Evolutionary conservation across 2,329 filamentous ascomycete species (phyloP).

Genomic region (Fusarium musae): DNA sequence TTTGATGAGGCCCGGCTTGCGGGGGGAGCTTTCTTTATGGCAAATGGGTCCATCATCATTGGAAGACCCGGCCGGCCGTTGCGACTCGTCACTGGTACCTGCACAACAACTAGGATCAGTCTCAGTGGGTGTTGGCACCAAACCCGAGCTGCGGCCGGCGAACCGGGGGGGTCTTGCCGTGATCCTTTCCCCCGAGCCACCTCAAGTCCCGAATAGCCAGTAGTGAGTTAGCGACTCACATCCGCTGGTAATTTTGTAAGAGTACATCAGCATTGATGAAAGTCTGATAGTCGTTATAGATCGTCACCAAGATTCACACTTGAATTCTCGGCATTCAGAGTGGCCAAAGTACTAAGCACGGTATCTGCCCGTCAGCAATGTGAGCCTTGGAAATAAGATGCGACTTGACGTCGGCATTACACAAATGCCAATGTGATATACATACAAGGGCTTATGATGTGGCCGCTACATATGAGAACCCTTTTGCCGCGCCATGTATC

Average conservation of each 20-base stretch:
- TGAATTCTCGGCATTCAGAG: conserved; percentile 24
- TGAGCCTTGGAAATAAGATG: conserved; percentile 2
- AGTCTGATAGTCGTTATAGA: conserved; percentile 7
- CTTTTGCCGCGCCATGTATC: background rate
- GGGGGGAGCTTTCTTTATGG: conserved; percentile 46
- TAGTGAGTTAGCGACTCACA: conserved; percentile 24
- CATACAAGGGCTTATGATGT: background rate
- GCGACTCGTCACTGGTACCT: conserved; percentile 40
- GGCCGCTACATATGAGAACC: background rate
- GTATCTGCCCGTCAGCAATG: conserved; percentile 13
- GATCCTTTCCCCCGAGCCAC: conserved; percentile 47
- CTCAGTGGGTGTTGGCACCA: background rate
- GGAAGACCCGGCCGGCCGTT: conserved; percentile 30
- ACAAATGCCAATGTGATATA: background rate
- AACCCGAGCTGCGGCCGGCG: conserved; percentile 41
- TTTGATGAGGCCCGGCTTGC: conserved; percentile 41
- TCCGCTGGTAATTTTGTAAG: conserved; percentile 4
- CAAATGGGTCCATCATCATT: conserved; percentile 40
- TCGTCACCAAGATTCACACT: conserved; percentile 20
- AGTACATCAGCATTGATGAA: background rate
- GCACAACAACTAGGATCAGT: conserved; percentile 32
- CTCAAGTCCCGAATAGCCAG: conserved; percentile 39
- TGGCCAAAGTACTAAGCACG: conserved; percentile 19
- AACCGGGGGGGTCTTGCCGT: conserved; percentile 44
- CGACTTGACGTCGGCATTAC: conserved; percentile 14